Evolutionary conservation across 129 eudicot genomes (phyloP), one percentile per base, ranked within the genome.

Genomic region (Helichrysum umbraculigerum): DNA sequence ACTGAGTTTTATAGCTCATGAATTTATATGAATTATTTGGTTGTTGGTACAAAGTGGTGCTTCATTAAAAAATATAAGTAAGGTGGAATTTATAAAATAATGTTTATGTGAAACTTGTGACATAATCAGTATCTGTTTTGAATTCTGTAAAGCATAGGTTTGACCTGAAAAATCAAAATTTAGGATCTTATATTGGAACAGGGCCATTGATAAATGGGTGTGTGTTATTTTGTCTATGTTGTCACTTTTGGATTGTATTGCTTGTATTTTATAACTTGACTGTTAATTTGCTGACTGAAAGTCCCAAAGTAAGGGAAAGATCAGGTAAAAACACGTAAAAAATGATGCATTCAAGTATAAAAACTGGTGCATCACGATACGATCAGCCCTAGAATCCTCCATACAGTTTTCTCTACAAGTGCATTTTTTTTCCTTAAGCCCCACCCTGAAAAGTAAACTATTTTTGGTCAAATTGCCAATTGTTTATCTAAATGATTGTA

Each of bases 161-260:
- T 51, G 63, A 70, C 75, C 25, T 51, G 16, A n/a, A 30, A 29
- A 50, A 47, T 71, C 76, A 71, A 73, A 57, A 6, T 21, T 12
- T 19, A 0, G 1, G 54, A 72, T 35, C 7, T 34, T 11, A 34
- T 10, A 7, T 5, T 72, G 12, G 39, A 7, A 35, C 39, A 35
- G 39, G 39, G 39, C 6, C 6, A 35, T 35, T 5, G 5, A 35
- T 35, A 35, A 35, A 35, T 35, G 28, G 28, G 28, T 35, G 6
- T 35, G 39, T 35, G 39, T 35, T 35, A 35, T 35, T 5, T 9
- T 37, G 41, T 6, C 41, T 37, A 37, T 37, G 41, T 37, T 37
- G 41, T 37, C 41, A 37, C 9, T 37, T 37, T 9, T 0, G 37
- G 44, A 70, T 56, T 32, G 35, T 70, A 51, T 70, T 47, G 25